phyloP scores from a whole-genome alignment of 768 basidiomycete species.

The Rhodotorula kratochvilovae region DNA sequence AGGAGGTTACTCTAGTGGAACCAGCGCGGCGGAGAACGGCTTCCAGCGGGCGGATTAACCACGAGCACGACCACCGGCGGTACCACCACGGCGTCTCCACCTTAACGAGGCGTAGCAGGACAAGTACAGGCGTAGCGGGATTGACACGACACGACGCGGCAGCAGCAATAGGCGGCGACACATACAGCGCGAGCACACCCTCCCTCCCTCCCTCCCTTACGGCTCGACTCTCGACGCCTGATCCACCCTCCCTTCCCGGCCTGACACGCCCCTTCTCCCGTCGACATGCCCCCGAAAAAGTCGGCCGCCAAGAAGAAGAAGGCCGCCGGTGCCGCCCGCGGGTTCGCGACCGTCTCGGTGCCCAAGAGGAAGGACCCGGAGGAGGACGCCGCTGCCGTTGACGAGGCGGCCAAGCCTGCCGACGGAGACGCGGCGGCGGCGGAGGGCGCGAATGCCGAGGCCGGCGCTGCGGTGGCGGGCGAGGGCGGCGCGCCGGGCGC shows the following conservation, averaged over 20 bases:
- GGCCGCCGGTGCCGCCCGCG: conserved; percentile 66
- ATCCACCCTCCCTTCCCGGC: background rate
- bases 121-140: no score
- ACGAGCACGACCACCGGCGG: no score
- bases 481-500: conserved; percentile 21
- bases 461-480: background rate
- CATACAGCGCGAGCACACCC: background rate
- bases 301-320: conserved; percentile 69
- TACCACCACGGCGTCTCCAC: no score
- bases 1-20: no score
- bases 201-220: background rate
- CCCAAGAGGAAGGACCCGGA: conserved; percentile 9
- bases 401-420: conserved; percentile 15
- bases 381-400: background rate
- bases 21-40: no score
- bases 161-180: no score
- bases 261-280: background rate
- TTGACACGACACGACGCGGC: no score
- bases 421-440: conserved; percentile 4
- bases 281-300: conserved; percentile 38
- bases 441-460: background rate
- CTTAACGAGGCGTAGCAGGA: no score
- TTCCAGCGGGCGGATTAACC: no score
- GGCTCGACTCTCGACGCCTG: background rate
- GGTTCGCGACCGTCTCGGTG: conserved; percentile 55